Percentiles rank a stretch among this genome's conserved stretches.
These are phyloP conservation scores for Dactylonectria macrodidyma DNA, from an alignment of 2,329 filamentous ascomycete genomes.

Conservation along the genomic window DNA sequence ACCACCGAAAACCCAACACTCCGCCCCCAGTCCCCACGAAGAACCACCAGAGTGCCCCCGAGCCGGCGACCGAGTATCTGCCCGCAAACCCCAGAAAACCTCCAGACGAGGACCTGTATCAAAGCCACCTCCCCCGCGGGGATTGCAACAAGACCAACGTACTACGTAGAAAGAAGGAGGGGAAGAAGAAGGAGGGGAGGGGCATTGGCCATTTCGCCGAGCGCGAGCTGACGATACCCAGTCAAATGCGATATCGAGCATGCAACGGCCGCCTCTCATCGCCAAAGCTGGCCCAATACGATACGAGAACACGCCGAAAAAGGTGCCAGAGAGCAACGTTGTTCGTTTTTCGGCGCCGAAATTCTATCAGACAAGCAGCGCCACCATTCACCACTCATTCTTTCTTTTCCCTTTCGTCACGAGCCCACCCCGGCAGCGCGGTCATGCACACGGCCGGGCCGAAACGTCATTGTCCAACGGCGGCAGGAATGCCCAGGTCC, in stretches of 20 bases:
- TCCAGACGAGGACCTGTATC: neutral
- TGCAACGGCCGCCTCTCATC: too few species aligned
- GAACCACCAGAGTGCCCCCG: conserved; percentile 37
- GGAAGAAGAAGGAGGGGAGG: too few species aligned
- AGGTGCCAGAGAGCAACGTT: too few species aligned
- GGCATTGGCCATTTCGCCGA: too few species aligned
- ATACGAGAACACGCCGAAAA: too few species aligned
- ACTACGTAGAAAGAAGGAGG: too few species aligned
- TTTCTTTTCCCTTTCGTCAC: conserved; percentile 32
- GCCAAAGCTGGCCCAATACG: too few species aligned
- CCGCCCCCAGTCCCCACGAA: conserved; percentile 3
- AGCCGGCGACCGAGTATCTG: conserved; percentile 42
- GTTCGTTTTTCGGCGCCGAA: neutral
- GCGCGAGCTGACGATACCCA: too few species aligned
- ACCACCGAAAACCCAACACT: conserved; percentile 32
- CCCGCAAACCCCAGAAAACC: conserved; percentile 40
- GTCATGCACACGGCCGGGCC: conserved; percentile 47
- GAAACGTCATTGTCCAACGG: conserved; percentile 42
- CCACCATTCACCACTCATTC: conserved; percentile 5
- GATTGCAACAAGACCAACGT: too few species aligned
- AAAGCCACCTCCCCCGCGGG: too few species aligned
- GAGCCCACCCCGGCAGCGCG: conserved; percentile 36
- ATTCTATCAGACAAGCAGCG: neutral
- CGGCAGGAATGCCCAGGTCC: neutral
- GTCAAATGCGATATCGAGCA: too few species aligned